Conservation (phyloP, 108 stramenopile species). For the Fistulifera pelliculosa region DNA sequence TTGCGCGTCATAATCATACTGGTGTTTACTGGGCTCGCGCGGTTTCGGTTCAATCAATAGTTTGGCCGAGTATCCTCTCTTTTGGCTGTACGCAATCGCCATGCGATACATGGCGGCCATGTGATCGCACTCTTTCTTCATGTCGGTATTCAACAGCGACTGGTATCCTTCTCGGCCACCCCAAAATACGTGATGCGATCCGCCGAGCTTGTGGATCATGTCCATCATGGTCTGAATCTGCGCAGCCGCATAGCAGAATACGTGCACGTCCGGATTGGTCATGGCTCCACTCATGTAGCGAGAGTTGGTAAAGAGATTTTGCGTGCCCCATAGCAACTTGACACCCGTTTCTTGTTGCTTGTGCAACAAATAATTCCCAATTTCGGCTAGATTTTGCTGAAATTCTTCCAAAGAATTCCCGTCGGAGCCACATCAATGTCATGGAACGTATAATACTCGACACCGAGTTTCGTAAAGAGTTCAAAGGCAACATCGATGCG, state of each 20-base stretch:
- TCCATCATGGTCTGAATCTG: slow-evolving; percentile 58
- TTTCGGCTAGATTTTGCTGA: slow-evolving; percentile 32
- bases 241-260: slow-evolving; percentile 44
- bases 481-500: slow-evolving; percentile 58
- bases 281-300: slow-evolving; percentile 63
- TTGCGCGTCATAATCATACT: slow-evolving; percentile 71
- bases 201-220: slow-evolving; percentile 47
- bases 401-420: slow-evolving; percentile 36
- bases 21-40: slow-evolving; percentile 58
- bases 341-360: slow-evolving; percentile 51
- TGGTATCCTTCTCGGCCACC: slow-evolving; percentile 61
- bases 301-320: slow-evolving; percentile 50
- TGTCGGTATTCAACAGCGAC: slow-evolving; percentile 41
- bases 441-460: slow-evolving; percentile 65
- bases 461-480: slow-evolving; percentile 49
- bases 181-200: slow-evolving; percentile 59
- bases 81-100: slow-evolving; percentile 41
- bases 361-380: slow-evolving; percentile 30
- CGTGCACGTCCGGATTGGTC: slow-evolving; percentile 55
- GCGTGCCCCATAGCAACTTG: slow-evolving; percentile 55
- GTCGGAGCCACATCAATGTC: slow-evolving; percentile 58
- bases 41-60: slow-evolving; percentile 67
- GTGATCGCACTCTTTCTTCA: slow-evolving; percentile 54
- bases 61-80: slow-evolving; percentile 34
- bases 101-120: slow-evolving; percentile 47